A percentile compares a stretch with the other conserved stretches of the same genome.
phyloP scores from a whole-genome alignment of 768 basidiomycete species.

The Sporobolomyces phaffii region DNA sequence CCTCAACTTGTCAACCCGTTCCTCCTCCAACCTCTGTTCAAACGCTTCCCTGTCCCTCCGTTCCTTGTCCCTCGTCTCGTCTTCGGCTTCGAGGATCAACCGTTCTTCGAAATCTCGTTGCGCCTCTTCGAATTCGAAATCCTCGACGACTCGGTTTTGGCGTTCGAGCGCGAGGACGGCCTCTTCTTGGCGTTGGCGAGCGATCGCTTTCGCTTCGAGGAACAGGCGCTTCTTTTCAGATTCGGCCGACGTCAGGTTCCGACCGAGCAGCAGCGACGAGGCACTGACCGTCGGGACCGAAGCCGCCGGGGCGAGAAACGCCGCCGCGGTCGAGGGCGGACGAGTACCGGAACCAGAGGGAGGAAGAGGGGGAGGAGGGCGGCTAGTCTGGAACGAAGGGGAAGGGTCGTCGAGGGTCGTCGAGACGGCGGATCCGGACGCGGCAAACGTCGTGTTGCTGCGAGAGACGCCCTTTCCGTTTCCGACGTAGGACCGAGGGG shows the following conservation, averaged over 20 bases:
- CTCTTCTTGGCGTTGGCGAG: constrained; percentile 17
- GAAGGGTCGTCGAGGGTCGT: background rate
- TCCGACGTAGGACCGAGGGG: too few relatives aligned
- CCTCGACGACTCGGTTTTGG: constrained; percentile 19
- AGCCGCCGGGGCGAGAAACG: too few relatives aligned
- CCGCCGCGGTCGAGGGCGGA: too few relatives aligned
- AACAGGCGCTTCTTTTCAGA: constrained; percentile 31
- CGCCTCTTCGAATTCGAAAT: constrained; percentile 28
- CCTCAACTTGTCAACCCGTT: background rate
- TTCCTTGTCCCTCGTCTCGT: constrained; percentile 7
- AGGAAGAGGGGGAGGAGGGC: background rate
- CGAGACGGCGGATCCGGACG: constrained; percentile 20
- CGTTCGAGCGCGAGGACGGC: constrained; percentile 25
- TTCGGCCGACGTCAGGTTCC: constrained; percentile 27
- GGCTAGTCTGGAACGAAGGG: too few relatives aligned
- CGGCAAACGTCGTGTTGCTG: constrained; percentile 14
- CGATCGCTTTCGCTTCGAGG: constrained; percentile 26
- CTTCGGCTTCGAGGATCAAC: constrained; percentile 16
- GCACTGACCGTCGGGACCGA: background rate
- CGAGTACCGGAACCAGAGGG: background rate
- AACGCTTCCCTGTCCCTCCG: background rate
- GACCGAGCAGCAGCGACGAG: constrained; percentile 8
- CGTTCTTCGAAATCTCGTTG: constrained; percentile 16
- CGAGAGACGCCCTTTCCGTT: background rate
- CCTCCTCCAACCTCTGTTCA: constrained; percentile 2